Conservation (phyloP, 139 green algal genomes). For the Yamagishiella unicocca region DNA sequence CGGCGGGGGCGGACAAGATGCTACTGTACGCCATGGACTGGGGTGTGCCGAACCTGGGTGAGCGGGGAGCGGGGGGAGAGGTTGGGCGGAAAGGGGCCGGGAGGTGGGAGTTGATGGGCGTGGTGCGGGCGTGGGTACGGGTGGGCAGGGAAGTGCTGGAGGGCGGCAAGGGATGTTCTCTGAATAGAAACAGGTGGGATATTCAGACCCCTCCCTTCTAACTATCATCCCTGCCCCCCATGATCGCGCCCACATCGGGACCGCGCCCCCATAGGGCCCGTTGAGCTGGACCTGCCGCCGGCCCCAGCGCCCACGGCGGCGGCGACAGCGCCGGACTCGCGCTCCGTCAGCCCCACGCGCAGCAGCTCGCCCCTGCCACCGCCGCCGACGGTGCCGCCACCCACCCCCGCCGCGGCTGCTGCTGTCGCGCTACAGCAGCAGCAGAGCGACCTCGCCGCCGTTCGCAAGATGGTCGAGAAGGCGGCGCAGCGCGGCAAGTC, state of each 20-base stretch:
- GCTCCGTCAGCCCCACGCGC: neutral
- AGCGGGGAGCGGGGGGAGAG: neutral
- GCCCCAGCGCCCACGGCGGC: neutral
- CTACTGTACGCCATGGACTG: slow-evolving; percentile 17
- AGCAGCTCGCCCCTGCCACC: neutral
- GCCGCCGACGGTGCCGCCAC: slow-evolving; percentile 14
- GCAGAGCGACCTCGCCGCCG: slow-evolving; percentile 22
- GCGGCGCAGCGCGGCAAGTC: slow-evolving; percentile 27
- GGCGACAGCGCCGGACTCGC: neutral
- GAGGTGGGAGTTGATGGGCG: neutral
- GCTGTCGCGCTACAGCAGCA: neutral
- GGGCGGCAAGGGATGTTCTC: neutral
- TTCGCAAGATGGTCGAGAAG: slow-evolving; percentile 40
- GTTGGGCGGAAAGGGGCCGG: neutral
- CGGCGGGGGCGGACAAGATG: neutral
- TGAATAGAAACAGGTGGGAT: too few species aligned
- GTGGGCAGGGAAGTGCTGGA: neutral
- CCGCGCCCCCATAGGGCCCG: neutral
- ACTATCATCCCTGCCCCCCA: too few species aligned
- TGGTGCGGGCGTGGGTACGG: neutral
- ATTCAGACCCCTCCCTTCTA: too few species aligned
- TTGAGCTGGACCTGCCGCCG: slow-evolving; percentile 25
- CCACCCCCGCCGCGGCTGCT: slow-evolving; percentile 1
- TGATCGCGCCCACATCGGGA: too few species aligned
- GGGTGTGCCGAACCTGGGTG: neutral